Base-by-base conservation (phyloP, 768 basidiomycete species). In the Plicaturopsis crispa region DNA sequence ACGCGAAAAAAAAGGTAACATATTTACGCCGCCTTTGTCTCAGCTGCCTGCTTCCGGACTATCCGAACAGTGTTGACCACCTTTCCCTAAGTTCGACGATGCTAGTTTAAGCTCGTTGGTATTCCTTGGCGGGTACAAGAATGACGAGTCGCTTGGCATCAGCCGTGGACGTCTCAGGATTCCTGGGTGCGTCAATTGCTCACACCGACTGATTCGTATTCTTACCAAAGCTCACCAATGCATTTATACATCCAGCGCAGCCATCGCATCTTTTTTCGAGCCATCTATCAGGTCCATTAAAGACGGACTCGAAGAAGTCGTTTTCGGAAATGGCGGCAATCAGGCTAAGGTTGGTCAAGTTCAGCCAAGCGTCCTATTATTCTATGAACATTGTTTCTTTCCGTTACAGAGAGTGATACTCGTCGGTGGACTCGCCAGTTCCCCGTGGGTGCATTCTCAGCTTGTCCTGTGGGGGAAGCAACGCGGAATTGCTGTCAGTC, bases 341-440 rank as follows among this genome's bases (percentile, higher is more conserved):
- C 13, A 44, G 3, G 48, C 50, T 5, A 45, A 49, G 31, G 50
- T 43, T 17, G 20, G 45, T 40, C 4, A 17, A 20, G 10, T 20
- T 4, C 17, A 28, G n/a, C n/a, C n/a, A n/a, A n/a, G n/a, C n/a
- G n/a, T n/a, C n/a, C n/a, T n/a, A n/a, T n/a, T n/a, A n/a, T n/a
- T n/a, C n/a, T 24, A 12, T 5, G 2, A 1, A 5, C 7, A 5
- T 12, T 5, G 5, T 24, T 13, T 22, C 4, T 14, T 31, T 12
- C 4, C 11, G 14, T 20, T 14, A 31, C 34, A 57, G 54, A 53
- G 55, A 49, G 45, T 56, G 3, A 50, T 59, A 13, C 41, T 59
- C 11, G 55, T 57, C 5, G 55, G 57, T 4, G 57, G 57, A 1
- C 48, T 59, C n/a, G 54, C 57, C 2, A 53, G 50, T 32, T 55